These are phyloP conservation scores for Inosperma sp. DNA, from an alignment of 768 basidiomycete genomes.

Conservation along the genomic window DNA sequence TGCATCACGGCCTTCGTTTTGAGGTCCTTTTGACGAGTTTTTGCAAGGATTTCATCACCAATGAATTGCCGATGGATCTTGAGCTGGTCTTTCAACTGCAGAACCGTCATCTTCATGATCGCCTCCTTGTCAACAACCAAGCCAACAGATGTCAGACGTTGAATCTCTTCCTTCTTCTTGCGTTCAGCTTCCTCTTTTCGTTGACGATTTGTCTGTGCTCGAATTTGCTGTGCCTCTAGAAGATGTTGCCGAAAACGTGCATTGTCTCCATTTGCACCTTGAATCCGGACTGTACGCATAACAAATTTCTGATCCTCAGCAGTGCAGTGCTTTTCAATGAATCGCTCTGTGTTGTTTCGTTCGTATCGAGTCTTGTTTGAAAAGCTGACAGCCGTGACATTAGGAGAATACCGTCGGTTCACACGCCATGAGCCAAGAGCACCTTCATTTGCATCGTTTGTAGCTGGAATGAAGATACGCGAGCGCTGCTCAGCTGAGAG, in stretches of 20 bases:
- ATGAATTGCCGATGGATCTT: conserved; percentile 11
- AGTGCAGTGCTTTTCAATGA: conserved; percentile 15
- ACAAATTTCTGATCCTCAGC: conserved; percentile 10
- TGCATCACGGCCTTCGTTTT: conserved; percentile 1
- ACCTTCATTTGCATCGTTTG: conserved; percentile 21
- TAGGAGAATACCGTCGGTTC: conserved; percentile 5
- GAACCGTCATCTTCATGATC: conserved; percentile 7
- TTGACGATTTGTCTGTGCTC: background rate
- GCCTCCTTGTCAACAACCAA: conserved; percentile 4
- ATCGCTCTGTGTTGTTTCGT: conserved; percentile 17
- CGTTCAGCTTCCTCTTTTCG: conserved; percentile 2
- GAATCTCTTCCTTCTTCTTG: conserved; percentile 8
- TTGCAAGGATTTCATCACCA: conserved; percentile 6
- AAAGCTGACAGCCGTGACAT: conserved; percentile 10
- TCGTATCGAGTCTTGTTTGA: conserved; percentile 11
- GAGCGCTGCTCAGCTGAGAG: conserved; percentile 13
- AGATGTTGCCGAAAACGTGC: background rate
- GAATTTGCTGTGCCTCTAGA: conserved; percentile 4
- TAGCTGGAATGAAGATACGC: conserved; percentile 13
- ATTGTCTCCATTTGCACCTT: conserved; percentile 8
- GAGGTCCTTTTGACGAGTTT: conserved; percentile 7
- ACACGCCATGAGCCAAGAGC: conserved; percentile 12
- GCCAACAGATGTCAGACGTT: conserved; percentile 7
- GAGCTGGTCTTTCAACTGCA: conserved; percentile 12
- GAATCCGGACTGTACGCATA: conserved; percentile 11